Conservation (phyloP, 1,139 yeast species). For the Hansenula sp. region DNA sequence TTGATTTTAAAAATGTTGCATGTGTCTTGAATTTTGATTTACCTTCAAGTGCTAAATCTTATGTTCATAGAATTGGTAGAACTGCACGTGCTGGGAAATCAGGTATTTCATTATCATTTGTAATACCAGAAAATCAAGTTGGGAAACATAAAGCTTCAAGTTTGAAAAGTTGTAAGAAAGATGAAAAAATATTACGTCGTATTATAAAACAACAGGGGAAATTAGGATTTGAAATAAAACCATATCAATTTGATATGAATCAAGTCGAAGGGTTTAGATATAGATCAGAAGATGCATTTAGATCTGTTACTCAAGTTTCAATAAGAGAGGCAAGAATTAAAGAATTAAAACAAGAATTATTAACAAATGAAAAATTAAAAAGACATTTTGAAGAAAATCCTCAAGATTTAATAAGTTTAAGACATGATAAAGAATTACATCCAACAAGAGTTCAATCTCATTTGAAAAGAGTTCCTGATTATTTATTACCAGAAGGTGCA, state of each 20-base stretch:
- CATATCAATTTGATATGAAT: constrained; percentile 86
- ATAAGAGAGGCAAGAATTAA: constrained; percentile 91
- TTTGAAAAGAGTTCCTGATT: constrained; percentile 89
- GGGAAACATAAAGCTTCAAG: constrained; percentile 88
- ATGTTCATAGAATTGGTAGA: constrained; percentile 93
- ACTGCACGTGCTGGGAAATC: constrained; percentile 97
- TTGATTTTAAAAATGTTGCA: constrained; percentile 93
- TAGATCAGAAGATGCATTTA: constrained; percentile 95
- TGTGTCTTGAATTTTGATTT: constrained; percentile 95
- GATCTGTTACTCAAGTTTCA: constrained; percentile 88
- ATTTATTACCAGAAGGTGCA: constrained; percentile 80
- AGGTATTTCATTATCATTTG: constrained; percentile 93
- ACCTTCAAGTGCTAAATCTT: constrained; percentile 86
- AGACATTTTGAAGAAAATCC: constrained; percentile 98
- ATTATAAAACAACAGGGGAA: constrained; percentile 75
- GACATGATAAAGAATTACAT: constrained; percentile 89
- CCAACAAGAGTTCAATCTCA: constrained; percentile 81
- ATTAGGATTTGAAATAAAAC: constrained; percentile 68
- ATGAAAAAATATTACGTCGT: constrained; percentile 78
- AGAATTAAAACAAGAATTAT: constrained; percentile 83
- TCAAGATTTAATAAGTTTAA: constrained; percentile 82
- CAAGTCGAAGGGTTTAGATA: constrained; percentile 96
- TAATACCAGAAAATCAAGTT: constrained; percentile 76
- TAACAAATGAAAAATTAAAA: constrained; percentile 85
- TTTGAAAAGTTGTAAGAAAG: constrained; percentile 67